Base-by-base conservation (phyloP, 805 yeast genomes). In the Wickerhamiella allomyrinae region DNA sequence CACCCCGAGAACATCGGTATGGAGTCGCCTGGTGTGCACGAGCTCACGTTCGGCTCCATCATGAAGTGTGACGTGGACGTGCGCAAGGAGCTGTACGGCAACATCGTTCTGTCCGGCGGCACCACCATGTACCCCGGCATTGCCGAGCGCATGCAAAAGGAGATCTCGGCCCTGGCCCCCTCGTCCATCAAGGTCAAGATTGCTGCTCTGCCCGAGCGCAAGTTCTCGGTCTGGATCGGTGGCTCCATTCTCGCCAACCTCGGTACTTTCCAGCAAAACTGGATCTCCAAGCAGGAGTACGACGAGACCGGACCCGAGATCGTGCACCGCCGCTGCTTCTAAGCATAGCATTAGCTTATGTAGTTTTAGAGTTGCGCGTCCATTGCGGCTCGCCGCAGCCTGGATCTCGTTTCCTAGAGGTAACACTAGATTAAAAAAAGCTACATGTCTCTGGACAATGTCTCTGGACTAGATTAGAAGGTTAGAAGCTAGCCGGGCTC, bases 111-210 rank as follows among this genome's bases (percentile, higher is more conserved):
- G 91, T 87, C 97, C 57, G 98, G 98, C 77, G 98, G 98, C 82
- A 87, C 97, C 61, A 91, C 98, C 58, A 86, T 91, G 97, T 91
- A 86, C 95, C 96, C 96, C 71, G 98, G 98, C 75, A 87, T 91
- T 69, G 96, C 96, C 69, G 97, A 91, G 78, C 89, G 98, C 77
- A 85, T 91, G 95, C 97, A 89, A 77, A 89, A 89, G 84, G 98
- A 91, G 76, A 86, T 91, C 63, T 85, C 96, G 59, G 95, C 96
- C 59, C 79, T 91, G 74, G 98, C 98, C 65, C 97, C 97, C 70
- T 84, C 96, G 57, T 85, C 96, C 49, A 91, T 91, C 96, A 91
- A 91, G 86, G 95, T 91, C 65, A 91, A 91, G 82, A 87, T 91
- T 66, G 82, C 82, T 66, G 98, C 98, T 66, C 95, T 97, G 57